Evolutionary conservation across 139 green algal genomes (phyloP), one percentile per base, ranked within the genome.

Genomic region (Tetratostichococcus sp.): DNA sequence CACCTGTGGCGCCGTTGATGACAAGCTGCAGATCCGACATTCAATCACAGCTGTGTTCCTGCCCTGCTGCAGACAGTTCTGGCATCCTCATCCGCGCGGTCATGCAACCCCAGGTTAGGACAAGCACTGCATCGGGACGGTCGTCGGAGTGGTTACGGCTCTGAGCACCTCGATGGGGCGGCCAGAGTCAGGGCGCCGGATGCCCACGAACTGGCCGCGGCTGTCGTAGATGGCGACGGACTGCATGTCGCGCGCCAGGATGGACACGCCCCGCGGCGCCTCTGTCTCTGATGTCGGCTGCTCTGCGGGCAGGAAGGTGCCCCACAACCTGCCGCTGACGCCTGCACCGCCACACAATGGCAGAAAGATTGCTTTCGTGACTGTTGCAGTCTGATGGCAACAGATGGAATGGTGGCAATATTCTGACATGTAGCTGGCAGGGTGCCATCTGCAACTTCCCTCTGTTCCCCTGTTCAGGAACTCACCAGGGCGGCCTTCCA

Each of bases 191-290:
- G 94, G 89, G 21, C 96, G 85, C 65, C 96, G 81, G 74, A 99
- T 91, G 33, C 96, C 96, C 33, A 90, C 93, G 81, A 99, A 99
- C 73, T 91, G 65, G n/a, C 96, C 96, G 11, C 87, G 75, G 30
- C 75, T 75, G 76, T 96, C 90, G 79, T 99, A 99, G 2, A 98
- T 79, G 1, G 89, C 88, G 0, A 98, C 92, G 5, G 79, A 86
- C 80, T 98, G 90, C 58, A 97, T 86, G 83, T 99, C 94, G 0
- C 87, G 79, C 0, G 94, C 96, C 50, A 99, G 70, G 25, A 98
- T 86, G 83, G 86, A 80, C 72, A 88, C 77, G 31, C 79, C 78
- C 32, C 67, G 65, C 28, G 72, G 77, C 69, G 65, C 32, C 4
- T 30, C 65, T 25, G 68, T 34, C 32, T 62, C 43, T 22, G 43